Evolutionary conservation across 331 rosid genomes (phyloP), one percentile per base, ranked within the genome.

Genomic region (Malus hybrid): DNA sequence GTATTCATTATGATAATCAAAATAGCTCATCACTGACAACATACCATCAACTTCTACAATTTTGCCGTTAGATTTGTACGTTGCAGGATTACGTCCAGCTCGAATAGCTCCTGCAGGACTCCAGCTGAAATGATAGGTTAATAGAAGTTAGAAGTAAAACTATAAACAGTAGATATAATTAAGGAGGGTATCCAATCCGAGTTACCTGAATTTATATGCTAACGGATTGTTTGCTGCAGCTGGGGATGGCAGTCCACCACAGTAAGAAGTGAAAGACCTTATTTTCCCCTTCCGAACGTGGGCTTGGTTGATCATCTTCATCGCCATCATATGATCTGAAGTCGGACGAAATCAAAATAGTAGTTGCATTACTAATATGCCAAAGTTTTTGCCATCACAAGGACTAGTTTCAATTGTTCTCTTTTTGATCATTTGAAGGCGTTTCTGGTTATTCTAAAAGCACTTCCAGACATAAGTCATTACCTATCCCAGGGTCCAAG

Each of bases 301-400:
- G 7, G 92, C 96, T 77, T 89, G 77, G 31, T 92, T 72, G 79
- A 94, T 92, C 97, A 94, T 94, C 86, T 84, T 92, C 99, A 94
- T 94, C 48, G 97, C 97, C 89, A 94, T 90, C 99, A 94, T 94
- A 84, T 92, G 99, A 88, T 94, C 99, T 94, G 83, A 75, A 81
- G 74, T 80, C 77, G 28, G 55, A 72, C 12, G 42, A 9, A 57
- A 72, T 36, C 57, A 42, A 46, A 12, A 31, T 10, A 34, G 39
- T 36, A 31, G 10, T n/a, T 34, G 22, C 31, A 11, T 28, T 10
- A 44, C 15, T 44, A 44, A 12, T 44, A 10, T 0, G 50, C 50
- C 15, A 44, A 44, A 44, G 15, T 11, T 44, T 44, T 44, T 44
- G 0, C 50, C 0, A 12, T 44, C 50, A 3, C 50, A 12, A 44